Percentiles rank a stretch among this genome's conserved stretches.
phyloP scores from a whole-genome alignment of 2,329 filamentous ascomycete species.

The Chaetomiaceae sp. region DNA sequence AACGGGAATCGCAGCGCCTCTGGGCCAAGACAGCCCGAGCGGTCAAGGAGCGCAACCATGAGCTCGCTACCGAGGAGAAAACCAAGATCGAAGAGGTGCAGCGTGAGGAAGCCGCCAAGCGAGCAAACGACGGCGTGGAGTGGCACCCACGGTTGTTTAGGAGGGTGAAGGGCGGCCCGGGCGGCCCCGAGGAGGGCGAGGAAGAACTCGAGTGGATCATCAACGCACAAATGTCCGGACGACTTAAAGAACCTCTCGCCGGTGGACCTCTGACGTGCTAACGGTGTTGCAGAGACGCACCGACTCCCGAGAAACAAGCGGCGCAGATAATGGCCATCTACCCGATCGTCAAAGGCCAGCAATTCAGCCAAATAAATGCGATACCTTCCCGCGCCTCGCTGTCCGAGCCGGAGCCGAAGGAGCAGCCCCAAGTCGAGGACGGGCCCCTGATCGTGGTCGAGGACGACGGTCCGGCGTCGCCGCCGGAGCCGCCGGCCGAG shows the following conservation, averaged over 20 bases:
- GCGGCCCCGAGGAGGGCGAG: slow-evolving; percentile 69
- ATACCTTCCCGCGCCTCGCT: slow-evolving; percentile 44
- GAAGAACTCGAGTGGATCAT: slow-evolving; percentile 95
- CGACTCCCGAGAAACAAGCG: slow-evolving; percentile 61
- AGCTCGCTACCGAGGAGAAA: slow-evolving; percentile 87
- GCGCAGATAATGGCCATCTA: slow-evolving; percentile 83
- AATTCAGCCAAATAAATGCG: slow-evolving; percentile 45
- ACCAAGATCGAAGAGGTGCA: slow-evolving; percentile 93
- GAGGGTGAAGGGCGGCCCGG: slow-evolving; percentile 61
- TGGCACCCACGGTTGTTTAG: slow-evolving; percentile 89
- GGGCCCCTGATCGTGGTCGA: slow-evolving; percentile 54
- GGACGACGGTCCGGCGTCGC: slow-evolving; percentile 28
- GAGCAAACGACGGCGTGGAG: slow-evolving; percentile 71
- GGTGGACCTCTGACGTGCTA: slow-evolving; percentile 7
- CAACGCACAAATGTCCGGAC: slow-evolving; percentile 72
- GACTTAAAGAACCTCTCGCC: not conserved
- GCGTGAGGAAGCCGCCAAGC: slow-evolving; percentile 75
- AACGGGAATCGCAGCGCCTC: slow-evolving; percentile 81
- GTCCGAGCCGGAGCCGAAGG: slow-evolving; percentile 18
- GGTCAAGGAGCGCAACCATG: slow-evolving; percentile 79
- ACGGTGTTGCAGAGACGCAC: slow-evolving; percentile 45
- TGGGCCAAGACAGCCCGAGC: slow-evolving; percentile 80
- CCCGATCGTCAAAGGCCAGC: slow-evolving; percentile 76
- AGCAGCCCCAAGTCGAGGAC: slow-evolving; percentile 18
- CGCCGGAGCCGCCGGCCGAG: not conserved